These are phyloP conservation scores for Parmelia sp. DNA, from an alignment of 495 filamentous ascomycete genomes.

Conservation along the genomic window DNA sequence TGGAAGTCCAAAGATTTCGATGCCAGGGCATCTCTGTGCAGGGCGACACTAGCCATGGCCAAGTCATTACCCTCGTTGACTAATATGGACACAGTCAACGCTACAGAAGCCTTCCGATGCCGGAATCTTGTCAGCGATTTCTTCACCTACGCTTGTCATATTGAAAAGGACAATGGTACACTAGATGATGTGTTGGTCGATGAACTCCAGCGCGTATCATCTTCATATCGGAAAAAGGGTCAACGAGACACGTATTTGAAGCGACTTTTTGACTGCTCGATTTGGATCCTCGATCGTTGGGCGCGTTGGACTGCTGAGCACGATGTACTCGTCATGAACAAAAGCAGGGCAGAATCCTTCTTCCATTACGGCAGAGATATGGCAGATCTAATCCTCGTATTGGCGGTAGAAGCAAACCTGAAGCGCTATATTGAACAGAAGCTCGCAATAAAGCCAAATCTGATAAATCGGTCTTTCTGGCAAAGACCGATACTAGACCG, in stretches of 20 bases:
- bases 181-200: slow-evolving; percentile 2
- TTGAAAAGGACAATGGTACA: neutral
- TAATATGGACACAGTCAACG: neutral
- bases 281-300: neutral
- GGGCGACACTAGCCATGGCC: slow-evolving; percentile 2
- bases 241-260: neutral
- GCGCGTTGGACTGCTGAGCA: neutral
- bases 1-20: slow-evolving; percentile 4
- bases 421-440: neutral
- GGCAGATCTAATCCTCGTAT: neutral
- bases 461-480: neutral
- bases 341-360: no score
- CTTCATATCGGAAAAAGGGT: neutral
- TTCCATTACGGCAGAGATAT: neutral
- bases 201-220: neutral
- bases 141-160: neutral
- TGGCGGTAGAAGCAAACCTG: neutral
- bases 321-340: neutral
- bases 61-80: neutral
- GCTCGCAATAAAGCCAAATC: neutral
- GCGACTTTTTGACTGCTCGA: neutral
- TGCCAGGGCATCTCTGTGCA: neutral
- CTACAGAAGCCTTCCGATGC: neutral
- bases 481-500: slow-evolving; percentile 4
- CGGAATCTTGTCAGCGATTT: slow-evolving; percentile 1